Conservation (phyloP, 257 asterid genomes). For the Solanum chmielewskii region DNA sequence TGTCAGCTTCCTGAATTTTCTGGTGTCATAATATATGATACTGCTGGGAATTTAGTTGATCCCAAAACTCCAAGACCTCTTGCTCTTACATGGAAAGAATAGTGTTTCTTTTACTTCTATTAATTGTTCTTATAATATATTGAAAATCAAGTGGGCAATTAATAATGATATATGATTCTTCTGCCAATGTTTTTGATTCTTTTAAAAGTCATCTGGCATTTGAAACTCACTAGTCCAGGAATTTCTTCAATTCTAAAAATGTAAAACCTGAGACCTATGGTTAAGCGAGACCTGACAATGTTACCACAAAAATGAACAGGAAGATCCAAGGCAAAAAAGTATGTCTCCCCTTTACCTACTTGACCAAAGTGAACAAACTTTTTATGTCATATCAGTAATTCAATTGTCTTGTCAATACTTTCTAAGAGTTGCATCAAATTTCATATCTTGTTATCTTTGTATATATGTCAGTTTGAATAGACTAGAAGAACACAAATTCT, state of each 20-base stretch:
- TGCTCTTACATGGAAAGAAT: constrained; percentile 40
- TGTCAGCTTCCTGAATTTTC: constrained; percentile 81
- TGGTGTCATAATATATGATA: constrained; percentile 66
- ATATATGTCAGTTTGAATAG: neutral
- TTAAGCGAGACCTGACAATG: neutral
- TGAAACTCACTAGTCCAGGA: neutral
- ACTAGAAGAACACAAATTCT: no score
- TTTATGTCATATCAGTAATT: neutral
- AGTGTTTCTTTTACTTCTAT: neutral
- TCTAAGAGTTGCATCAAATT: neutral
- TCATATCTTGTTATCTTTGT: neutral
- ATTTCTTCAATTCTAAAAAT: neutral
- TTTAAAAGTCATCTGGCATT: neutral
- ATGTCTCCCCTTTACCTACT: neutral
- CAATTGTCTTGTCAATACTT: neutral
- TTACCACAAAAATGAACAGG: neutral
- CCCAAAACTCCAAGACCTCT: constrained; percentile 19
- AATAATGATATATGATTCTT: neutral
- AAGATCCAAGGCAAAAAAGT: neutral
- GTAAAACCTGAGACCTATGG: neutral
- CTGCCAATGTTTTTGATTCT: neutral
- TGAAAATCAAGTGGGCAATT: neutral
- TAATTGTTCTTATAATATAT: neutral
- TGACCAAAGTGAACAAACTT: neutral
- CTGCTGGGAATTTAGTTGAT: constrained; percentile 32